A percentile compares a stretch with the other conserved stretches of the same genome.
These are phyloP conservation scores for Hirschfeldia incana DNA, from an alignment of 345 rosid genomes.

Conservation along the genomic window DNA sequence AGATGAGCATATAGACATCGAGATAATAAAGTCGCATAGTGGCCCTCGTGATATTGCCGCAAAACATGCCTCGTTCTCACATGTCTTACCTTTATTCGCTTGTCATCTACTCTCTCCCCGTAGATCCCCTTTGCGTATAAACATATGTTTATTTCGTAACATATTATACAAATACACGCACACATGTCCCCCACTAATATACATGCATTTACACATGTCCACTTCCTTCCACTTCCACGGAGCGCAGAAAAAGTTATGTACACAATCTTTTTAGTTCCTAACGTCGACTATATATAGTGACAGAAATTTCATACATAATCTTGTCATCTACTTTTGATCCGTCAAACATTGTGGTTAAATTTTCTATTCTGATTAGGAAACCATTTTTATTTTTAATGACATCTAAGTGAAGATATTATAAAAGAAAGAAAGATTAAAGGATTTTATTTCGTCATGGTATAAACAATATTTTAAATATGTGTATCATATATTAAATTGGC, in stretches of 20 bases:
- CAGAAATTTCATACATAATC: neutral
- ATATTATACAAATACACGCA: constrained; percentile 18
- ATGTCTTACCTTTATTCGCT: constrained; percentile 32
- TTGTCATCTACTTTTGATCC: neutral
- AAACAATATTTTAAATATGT: too few species aligned
- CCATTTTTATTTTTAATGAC: too few species aligned
- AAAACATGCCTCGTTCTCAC: constrained; percentile 35
- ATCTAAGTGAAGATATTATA: neutral
- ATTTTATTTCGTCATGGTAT: too few species aligned
- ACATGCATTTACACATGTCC: constrained; percentile 36
- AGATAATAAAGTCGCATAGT: constrained; percentile 27
- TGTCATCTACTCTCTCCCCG: constrained; percentile 29
- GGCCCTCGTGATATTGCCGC: constrained; percentile 41
- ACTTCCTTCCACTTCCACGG: constrained; percentile 29
- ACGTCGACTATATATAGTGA: neutral
- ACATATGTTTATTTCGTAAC: constrained; percentile 8
- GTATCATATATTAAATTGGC: too few species aligned
- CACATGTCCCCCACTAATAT: constrained; percentile 32
- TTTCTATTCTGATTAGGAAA: neutral
- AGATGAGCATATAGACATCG: constrained; percentile 24
- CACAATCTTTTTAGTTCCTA: neutral
- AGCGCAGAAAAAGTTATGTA: neutral
- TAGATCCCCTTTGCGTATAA: constrained; percentile 27
- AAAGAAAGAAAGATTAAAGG: neutral
- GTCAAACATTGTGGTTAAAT: neutral